phyloP scores from a whole-genome alignment of 1,139 yeast genomes.

The Yamadazyma diospyri region DNA sequence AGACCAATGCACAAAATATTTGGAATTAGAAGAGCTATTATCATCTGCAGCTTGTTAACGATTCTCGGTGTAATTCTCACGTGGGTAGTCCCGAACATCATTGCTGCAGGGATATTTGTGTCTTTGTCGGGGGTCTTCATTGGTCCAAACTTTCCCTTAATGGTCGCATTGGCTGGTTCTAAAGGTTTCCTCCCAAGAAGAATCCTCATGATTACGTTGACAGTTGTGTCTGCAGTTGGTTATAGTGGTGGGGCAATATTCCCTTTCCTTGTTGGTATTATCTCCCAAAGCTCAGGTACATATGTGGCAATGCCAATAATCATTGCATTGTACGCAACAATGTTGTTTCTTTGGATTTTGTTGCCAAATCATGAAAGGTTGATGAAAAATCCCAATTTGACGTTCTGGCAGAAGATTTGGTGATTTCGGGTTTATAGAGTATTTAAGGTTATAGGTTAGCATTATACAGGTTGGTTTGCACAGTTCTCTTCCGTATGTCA shows the following conservation, averaged over 20 bases:
- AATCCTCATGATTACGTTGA: conserved; percentile 50
- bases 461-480: no score
- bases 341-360: conserved; percentile 41
- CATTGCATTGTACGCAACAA: conserved; percentile 34
- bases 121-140: conserved; percentile 46
- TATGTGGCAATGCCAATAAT: conserved; percentile 53
- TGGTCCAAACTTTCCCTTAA: conserved; percentile 56
- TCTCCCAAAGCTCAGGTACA: conserved; percentile 48
- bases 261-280: conserved; percentile 54
- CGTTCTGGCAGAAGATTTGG: conserved; percentile 22
- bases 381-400: conserved; percentile 9
- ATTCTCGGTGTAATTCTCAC: conserved; percentile 36
- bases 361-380: conserved; percentile 38
- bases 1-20: conserved; percentile 34
- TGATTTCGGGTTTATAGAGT: no score
- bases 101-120: conserved; percentile 44
- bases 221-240: conserved; percentile 58
- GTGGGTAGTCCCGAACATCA: conserved; percentile 43
- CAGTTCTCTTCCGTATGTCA: no score
- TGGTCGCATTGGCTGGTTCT: conserved; percentile 37
- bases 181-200: conserved; percentile 50
- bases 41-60: conserved; percentile 29
- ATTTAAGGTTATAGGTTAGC: no score
- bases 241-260: conserved; percentile 59
- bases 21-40: conserved; percentile 48